These are phyloP conservation scores for Rhodotorula glutinis DNA, from an alignment of 1,284 basidiomycete genomes.

Conservation along the genomic window DNA sequence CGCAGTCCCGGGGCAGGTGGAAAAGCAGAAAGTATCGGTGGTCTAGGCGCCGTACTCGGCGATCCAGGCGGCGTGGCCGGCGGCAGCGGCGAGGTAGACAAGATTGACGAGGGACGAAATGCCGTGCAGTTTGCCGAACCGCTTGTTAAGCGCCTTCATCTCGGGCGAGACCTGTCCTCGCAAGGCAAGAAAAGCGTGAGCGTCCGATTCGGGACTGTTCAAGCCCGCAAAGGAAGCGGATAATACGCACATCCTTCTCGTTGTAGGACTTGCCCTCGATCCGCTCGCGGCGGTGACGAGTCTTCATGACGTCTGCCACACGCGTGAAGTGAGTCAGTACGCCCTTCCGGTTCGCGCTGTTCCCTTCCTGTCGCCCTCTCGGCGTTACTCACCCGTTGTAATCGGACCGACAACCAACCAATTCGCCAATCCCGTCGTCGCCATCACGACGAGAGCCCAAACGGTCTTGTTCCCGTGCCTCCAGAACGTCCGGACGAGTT, in stretches of 20 bases:
- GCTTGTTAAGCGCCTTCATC: slow-evolving; percentile 35
- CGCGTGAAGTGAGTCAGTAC: not conserved
- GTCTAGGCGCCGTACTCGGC: slow-evolving; percentile 5
- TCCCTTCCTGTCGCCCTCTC: too few relatives aligned
- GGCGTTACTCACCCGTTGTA: slow-evolving; percentile 37
- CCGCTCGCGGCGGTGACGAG: slow-evolving; percentile 38
- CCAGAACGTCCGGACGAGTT: slow-evolving; percentile 1
- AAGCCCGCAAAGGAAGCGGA: not conserved
- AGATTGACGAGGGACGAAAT: slow-evolving; percentile 39
- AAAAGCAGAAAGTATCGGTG: too few relatives aligned
- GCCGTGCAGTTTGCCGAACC: slow-evolving; percentile 38
- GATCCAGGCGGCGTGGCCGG: slow-evolving; percentile 12
- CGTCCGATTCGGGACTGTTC: too few relatives aligned
- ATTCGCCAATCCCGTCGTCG: slow-evolving; percentile 30
- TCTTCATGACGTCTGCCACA: slow-evolving; percentile 34
- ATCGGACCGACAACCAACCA: slow-evolving; percentile 36
- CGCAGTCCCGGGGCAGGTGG: too few relatives aligned
- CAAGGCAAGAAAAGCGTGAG: too few relatives aligned
- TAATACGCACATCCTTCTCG: slow-evolving; percentile 21
- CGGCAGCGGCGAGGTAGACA: slow-evolving; percentile 24
- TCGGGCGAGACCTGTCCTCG: slow-evolving; percentile 27
- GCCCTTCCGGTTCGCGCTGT: too few relatives aligned
- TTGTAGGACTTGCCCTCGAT: slow-evolving; percentile 39
- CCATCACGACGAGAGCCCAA: slow-evolving; percentile 27
- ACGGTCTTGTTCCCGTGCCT: slow-evolving; percentile 18